Percentiles rank a stretch among this genome's conserved stretches.
These are phyloP conservation scores for Coniella vitis DNA, from an alignment of 2,329 filamentous ascomycete species.

Conservation along the genomic window DNA sequence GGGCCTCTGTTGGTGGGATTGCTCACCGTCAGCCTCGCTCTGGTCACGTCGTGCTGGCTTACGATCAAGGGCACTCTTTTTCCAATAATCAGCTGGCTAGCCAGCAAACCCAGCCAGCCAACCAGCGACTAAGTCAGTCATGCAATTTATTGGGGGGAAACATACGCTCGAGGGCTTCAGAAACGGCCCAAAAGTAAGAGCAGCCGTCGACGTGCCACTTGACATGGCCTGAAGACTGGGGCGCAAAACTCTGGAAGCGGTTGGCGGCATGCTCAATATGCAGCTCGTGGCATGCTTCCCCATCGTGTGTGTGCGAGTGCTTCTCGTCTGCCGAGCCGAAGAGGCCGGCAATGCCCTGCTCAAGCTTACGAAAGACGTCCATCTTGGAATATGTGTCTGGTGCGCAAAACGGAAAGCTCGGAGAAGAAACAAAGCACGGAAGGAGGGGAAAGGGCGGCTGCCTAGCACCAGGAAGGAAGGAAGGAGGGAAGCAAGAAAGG, in stretches of 20 bases:
- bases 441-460: not conserved
- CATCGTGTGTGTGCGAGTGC: slow-evolving; percentile 39
- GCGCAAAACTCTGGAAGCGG: slow-evolving; percentile 63
- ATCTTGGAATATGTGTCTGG: slow-evolving; percentile 16
- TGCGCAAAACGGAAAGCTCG: not conserved
- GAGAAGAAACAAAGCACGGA: not conserved
- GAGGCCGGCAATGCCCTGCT: slow-evolving; percentile 33
- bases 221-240: slow-evolving; percentile 62
- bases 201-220: slow-evolving; percentile 89
- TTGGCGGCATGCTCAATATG: slow-evolving; percentile 40
- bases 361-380: slow-evolving; percentile 36
- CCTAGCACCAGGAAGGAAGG: too few species aligned
- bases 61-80: too few species aligned
- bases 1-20: slow-evolving; percentile 48
- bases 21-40: too few species aligned
- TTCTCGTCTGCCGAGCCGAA: slow-evolving; percentile 31
- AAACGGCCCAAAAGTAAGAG: slow-evolving; percentile 81
- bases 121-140: not conserved
- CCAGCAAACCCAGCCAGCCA: too few species aligned
- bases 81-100: too few species aligned
- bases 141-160: too few species aligned
- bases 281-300: slow-evolving; percentile 33
- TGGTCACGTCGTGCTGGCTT: not conserved
- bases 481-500: too few species aligned
- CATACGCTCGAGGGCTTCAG: slow-evolving; percentile 63